Evolutionary conservation across 371 early-diverging fungal species (phyloP).

Genomic region (Circinella minor): DNA sequence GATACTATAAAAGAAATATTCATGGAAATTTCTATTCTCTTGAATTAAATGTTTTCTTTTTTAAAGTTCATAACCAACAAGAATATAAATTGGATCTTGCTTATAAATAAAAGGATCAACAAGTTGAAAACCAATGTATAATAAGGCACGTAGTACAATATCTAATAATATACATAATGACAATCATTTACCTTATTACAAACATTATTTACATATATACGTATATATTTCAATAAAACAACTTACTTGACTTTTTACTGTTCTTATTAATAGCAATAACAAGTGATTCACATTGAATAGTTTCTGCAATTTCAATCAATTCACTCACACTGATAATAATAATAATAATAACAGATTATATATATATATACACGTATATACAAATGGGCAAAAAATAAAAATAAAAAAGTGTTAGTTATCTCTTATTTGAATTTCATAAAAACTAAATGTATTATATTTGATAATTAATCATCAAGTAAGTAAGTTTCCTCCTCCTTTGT

Average conservation of each 20-base stretch:
- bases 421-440: too few species aligned
- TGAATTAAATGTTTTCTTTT: neutral
- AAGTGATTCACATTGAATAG: conserved; percentile 5
- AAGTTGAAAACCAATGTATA: conserved; percentile 18
- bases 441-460: too few species aligned
- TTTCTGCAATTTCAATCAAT: conserved; percentile 15
- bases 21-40: too few species aligned
- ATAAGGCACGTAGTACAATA: conserved; percentile 11
- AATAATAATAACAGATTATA: too few species aligned
- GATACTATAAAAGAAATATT: too few species aligned
- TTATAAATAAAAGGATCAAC: conserved; percentile 16
- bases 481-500: too few species aligned
- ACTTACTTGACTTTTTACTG: conserved; percentile 10
- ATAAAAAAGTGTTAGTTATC: conserved; percentile 8
- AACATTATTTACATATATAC: too few species aligned
- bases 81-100: conserved; percentile 3
- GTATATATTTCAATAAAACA: too few species aligned
- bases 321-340: conserved; percentile 2
- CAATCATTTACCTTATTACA: too few species aligned
- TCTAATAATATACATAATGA: neutral
- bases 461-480: too few species aligned
- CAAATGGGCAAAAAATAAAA: neutral
- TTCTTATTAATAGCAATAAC: conserved; percentile 10
- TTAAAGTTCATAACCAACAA: conserved; percentile 5
- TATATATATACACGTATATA: neutral